Percentiles rank a stretch among this genome's conserved stretches.
These are phyloP conservation scores for Thermoascus crustaceus DNA, from an alignment of 2,329 filamentous ascomycete genomes.

Conservation along the genomic window DNA sequence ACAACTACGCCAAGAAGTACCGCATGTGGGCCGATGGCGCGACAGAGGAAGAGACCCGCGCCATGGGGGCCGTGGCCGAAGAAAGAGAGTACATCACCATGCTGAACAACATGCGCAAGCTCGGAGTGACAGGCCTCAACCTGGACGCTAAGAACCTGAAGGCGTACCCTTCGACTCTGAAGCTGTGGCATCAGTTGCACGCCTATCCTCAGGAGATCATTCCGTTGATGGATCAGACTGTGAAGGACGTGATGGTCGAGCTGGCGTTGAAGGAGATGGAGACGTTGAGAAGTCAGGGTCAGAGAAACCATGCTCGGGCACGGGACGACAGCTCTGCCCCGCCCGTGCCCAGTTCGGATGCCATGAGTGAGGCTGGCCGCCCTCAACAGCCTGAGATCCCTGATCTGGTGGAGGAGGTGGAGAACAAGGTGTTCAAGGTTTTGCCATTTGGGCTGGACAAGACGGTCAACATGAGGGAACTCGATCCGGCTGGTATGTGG, in stretches of 20 bases:
- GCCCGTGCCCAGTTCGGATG: conserved; percentile 71
- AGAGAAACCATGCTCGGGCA: conserved; percentile 41
- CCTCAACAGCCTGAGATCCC: conserved; percentile 44
- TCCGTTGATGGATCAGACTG: conserved; percentile 87
- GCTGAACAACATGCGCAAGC: conserved; percentile 80
- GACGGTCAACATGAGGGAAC: conserved; percentile 81
- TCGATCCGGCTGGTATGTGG: conserved; percentile 69
- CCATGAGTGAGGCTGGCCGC: conserved; percentile 39
- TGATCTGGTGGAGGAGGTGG: conserved; percentile 68
- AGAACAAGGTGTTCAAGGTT: conserved; percentile 72
- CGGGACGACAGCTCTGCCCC: conserved; percentile 62
- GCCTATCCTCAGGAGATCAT: conserved; percentile 95
- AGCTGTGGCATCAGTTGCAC: conserved; percentile 91
- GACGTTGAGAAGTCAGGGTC: conserved; percentile 52
- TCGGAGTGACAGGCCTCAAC: conserved; percentile 78
- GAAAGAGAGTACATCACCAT: conserved; percentile 77
- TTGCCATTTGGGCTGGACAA: conserved; percentile 82
- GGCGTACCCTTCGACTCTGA: conserved; percentile 82
- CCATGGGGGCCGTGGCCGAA: conserved; percentile 59
- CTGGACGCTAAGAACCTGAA: conserved; percentile 84
- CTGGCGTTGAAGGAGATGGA: conserved; percentile 73
- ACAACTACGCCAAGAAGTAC: conserved; percentile 89
- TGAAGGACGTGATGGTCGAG: conserved; percentile 90
- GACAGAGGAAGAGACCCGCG: conserved; percentile 63
- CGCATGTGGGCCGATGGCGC: conserved; percentile 85